Evolutionary conservation across 345 rosid species (phyloP), one percentile per base, ranked within the genome.

Genomic region (Arabidopsis thaliana): DNA sequence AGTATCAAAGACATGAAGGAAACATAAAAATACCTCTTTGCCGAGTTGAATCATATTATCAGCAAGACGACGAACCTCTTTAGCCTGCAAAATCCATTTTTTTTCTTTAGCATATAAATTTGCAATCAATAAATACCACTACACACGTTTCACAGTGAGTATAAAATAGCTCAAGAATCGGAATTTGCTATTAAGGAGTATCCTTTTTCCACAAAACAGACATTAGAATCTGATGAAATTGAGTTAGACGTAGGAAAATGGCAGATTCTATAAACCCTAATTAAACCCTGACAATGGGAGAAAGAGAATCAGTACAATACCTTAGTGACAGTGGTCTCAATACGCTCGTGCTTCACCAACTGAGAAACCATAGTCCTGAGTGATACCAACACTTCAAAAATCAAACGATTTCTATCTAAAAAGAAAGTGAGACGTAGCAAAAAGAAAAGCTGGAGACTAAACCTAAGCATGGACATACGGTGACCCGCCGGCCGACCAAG

Each of bases 401-500:
- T 4, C 53, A 57, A 42, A 50, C 30, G 55, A 14, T 59, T 8
- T 2, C 8, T 3, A 28, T 11, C 5, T 46, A 44, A 41, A 24
- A 14, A 11, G 25, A 59, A 55, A 64, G 30, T 42, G 16, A 2
- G 46, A 28, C 41, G n/a, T 8, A 50, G n/a, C 30, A 52, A n/a
- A 16, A 30, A 6, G 24, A 40, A 20, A 45, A 65, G n/a, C 4
- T 36, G n/a, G 5, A 4, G 36, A 36, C 3, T n/a, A 59, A 37
- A 91, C 97, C 97, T 89, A 79, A 94, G 90, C 97, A 94, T 88
- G 53, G 93, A 72, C 89, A 91, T 90, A 66, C 98, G 87, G 79
- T 94, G 96, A 55, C 85, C 89, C 0, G 91, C 74, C 8, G 85
- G 95, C 52, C 98, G 84, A 65, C 78, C 81, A 4, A 91, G 89